Evolutionary conservation across 257 asterid genomes (phyloP).

Genomic region (Nyctanthes arbortristis): DNA sequence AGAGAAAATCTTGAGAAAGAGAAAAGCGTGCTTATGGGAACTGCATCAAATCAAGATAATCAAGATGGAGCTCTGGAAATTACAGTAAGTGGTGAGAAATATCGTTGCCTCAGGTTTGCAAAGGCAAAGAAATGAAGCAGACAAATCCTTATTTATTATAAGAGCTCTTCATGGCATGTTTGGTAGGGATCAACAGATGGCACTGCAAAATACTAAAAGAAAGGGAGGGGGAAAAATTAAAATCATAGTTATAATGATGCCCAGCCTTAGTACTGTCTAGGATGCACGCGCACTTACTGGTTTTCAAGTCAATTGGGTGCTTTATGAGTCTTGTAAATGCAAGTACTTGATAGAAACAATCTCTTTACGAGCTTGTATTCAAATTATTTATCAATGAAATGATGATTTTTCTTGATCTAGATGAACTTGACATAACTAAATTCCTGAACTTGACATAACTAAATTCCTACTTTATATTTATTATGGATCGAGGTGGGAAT

Average conservation of each 20-base stretch:
- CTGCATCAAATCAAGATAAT: slow-evolving; percentile 97
- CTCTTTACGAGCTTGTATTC: slow-evolving; percentile 2
- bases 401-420: background rate
- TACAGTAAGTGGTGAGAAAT: slow-evolving; percentile 95
- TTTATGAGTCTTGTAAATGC: slow-evolving; percentile 1
- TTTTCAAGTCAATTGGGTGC: slow-evolving; percentile 11
- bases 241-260: background rate
- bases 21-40: slow-evolving; percentile 96
- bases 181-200: background rate
- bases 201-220: background rate
- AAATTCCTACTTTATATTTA: too few relatives aligned
- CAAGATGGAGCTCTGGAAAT: slow-evolving; percentile 99
- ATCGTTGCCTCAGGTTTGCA: slow-evolving; percentile 92
- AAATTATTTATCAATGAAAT: slow-evolving; percentile 7
- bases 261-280: background rate
- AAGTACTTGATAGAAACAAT: background rate
- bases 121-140: slow-evolving; percentile 89
- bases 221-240: background rate
- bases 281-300: background rate
- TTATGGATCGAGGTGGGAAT: too few relatives aligned
- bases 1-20: slow-evolving; percentile 96
- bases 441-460: too few relatives aligned
- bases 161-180: background rate
- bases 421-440: too few relatives aligned
- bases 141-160: background rate